Percentiles rank a stretch among this genome's conserved stretches.
phyloP scores from a whole-genome alignment of 23 red algal genomes.

The Rhodosorus marinus region DNA sequence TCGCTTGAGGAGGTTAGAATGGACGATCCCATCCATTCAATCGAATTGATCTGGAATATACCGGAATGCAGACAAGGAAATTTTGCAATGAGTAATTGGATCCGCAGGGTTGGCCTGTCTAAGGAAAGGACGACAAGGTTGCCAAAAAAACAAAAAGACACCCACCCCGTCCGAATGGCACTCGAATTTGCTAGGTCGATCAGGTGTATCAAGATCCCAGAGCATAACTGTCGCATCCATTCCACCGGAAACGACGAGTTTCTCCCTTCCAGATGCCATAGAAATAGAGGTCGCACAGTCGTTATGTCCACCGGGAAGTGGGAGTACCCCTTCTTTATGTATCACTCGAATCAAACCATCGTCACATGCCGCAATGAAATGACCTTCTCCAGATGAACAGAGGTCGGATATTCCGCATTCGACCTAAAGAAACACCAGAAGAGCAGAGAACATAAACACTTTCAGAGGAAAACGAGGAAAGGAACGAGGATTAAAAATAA shows the following conservation, averaged over 20 bases:
- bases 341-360: constrained; percentile 57
- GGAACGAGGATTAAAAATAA: no score
- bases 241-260: not conserved
- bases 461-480: no score
- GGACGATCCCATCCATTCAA: constrained; percentile 35
- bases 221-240: constrained; percentile 8
- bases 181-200: constrained; percentile 17
- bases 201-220: constrained; percentile 9
- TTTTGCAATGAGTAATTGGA: no score
- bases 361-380: constrained; percentile 53
- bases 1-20: constrained; percentile 48
- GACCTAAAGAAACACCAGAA: constrained; percentile 8
- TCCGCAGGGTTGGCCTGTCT: no score
- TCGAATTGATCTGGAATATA: no score
- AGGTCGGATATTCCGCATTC: constrained; percentile 37
- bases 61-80: no score
- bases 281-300: not conserved
- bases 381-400: constrained; percentile 32
- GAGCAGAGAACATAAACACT: no score
- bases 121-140: constrained; percentile 30
- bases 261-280: not conserved
- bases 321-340: constrained; percentile 33
- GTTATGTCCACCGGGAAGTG: constrained; percentile 49
- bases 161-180: constrained; percentile 27
- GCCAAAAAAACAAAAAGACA: constrained; percentile 35